phyloP scores from a whole-genome alignment of 2,329 filamentous ascomycete species.

The Triangularia verruculosa region DNA sequence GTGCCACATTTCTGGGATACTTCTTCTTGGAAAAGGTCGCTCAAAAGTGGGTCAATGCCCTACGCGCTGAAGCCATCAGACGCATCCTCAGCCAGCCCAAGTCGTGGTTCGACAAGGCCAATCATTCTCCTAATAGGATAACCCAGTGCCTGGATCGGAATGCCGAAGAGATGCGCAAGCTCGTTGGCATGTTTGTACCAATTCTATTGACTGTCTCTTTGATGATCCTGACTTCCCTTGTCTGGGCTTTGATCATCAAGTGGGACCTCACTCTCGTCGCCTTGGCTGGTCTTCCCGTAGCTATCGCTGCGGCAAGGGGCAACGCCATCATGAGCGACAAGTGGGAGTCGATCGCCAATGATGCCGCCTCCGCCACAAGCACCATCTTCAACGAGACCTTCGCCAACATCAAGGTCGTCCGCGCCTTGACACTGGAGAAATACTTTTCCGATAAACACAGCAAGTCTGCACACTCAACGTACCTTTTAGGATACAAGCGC shows the following conservation, averaged over 20 bases:
- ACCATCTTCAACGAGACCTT: conserved; percentile 72
- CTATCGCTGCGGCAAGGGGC: conserved; percentile 62
- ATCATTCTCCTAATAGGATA: conserved; percentile 62
- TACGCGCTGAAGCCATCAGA: conserved; percentile 66
- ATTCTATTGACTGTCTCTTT: conserved; percentile 62
- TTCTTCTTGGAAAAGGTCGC: conserved; percentile 70
- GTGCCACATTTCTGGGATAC: conserved; percentile 62
- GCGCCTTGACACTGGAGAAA: conserved; percentile 68
- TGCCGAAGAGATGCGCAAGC: conserved; percentile 81
- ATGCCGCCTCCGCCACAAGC: conserved; percentile 57
- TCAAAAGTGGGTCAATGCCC: conserved; percentile 71
- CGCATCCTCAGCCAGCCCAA: conserved; percentile 72
- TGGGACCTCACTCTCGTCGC: conserved; percentile 82
- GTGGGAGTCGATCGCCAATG: conserved; percentile 70
- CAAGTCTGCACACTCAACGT: conserved; percentile 48
- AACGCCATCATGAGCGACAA: conserved; percentile 64
- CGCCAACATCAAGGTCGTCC: conserved; percentile 73
- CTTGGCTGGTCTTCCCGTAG: conserved; percentile 63
- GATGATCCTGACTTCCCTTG: conserved; percentile 66
- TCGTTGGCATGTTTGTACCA: conserved; percentile 75
- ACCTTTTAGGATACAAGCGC: conserved; percentile 61
- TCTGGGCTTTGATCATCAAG: conserved; percentile 70
- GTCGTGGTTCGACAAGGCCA: conserved; percentile 71
- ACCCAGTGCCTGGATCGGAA: conserved; percentile 73
- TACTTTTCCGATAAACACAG: conserved; percentile 67